Conservation (phyloP, 208 protist genomes). For the Lotmaria passim region DNA sequence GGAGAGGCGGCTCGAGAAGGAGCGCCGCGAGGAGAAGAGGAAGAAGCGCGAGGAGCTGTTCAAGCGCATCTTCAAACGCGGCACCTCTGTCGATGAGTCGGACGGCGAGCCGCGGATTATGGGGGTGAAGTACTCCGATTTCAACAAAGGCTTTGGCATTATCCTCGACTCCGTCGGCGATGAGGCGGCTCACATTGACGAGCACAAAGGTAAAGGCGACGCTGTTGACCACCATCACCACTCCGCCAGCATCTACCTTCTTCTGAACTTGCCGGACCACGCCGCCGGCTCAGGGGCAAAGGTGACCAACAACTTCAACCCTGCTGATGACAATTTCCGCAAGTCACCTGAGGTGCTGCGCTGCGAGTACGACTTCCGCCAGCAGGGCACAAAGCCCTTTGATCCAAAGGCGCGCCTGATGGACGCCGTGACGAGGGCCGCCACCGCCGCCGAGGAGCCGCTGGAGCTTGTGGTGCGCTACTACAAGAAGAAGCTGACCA, state of each 20-base stretch:
- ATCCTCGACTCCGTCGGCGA: constrained; percentile 77
- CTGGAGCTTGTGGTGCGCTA: constrained; percentile 81
- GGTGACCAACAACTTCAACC: constrained; percentile 73
- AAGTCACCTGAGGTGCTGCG: constrained; percentile 45
- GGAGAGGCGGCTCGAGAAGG: constrained; percentile 26
- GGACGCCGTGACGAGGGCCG: constrained; percentile 33
- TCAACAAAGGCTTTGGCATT: constrained; percentile 70
- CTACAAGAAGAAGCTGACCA: constrained; percentile 65
- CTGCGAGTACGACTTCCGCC: constrained; percentile 78
- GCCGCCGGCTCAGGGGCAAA: constrained; percentile 26
- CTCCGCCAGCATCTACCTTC: constrained; percentile 56
- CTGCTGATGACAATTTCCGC: constrained; percentile 50
- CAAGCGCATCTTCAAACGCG: constrained; percentile 67
- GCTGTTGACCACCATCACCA: constrained; percentile 49
- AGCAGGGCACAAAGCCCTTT: constrained; percentile 47
- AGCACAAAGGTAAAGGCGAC: constrained; percentile 34
- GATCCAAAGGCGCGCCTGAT: constrained; percentile 21
- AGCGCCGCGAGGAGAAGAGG: constrained; percentile 37
- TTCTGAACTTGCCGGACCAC: constrained; percentile 75
- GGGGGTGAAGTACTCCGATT: constrained; percentile 81
- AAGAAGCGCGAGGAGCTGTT: constrained; percentile 70
- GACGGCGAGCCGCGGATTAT: constrained; percentile 67
- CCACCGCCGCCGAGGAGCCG: constrained; percentile 60
- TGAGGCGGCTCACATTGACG: constrained; percentile 35
- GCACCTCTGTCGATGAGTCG: constrained; percentile 63